Evolutionary conservation across 176 grass and related monocot species (phyloP).

Genomic region (Cocos nucifera): DNA sequence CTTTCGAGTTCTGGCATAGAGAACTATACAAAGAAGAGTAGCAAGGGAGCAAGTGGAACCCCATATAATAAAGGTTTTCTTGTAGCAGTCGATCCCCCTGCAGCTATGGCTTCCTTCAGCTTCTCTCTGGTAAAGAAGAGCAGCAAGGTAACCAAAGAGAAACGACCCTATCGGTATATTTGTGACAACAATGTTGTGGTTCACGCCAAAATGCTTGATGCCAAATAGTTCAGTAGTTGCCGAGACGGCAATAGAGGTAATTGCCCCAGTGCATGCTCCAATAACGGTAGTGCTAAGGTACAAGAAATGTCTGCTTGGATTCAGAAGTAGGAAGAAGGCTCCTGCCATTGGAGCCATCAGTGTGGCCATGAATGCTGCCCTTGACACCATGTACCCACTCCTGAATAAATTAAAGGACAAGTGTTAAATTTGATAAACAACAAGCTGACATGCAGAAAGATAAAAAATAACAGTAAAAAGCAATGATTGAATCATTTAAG

Average conservation of each 20-base stretch:
- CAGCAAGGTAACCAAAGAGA: constrained; percentile 85
- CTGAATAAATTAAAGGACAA: constrained; percentile 20
- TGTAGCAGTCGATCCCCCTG: not conserved
- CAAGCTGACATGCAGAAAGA: too few species aligned
- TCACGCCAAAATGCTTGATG: constrained; percentile 70
- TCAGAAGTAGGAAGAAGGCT: constrained; percentile 71
- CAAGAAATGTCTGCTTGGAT: constrained; percentile 33
- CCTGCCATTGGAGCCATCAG: constrained; percentile 70
- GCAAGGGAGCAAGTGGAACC: constrained; percentile 2
- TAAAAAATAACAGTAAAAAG: too few species aligned
- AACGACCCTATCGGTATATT: constrained; percentile 86
- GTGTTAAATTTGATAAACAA: too few species aligned
- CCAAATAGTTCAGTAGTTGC: constrained; percentile 88
- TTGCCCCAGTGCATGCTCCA: constrained; percentile 86
- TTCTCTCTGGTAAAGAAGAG: constrained; percentile 56
- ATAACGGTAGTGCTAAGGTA: constrained; percentile 64
- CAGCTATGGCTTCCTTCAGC: constrained; percentile 23
- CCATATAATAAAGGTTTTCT: constrained; percentile 5
- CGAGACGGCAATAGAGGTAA: constrained; percentile 75
- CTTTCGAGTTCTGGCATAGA: constrained; percentile 20
- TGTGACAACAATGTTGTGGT: constrained; percentile 89
- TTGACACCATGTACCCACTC: constrained; percentile 47
- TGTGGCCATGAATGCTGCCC: constrained; percentile 67
- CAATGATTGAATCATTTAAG: too few species aligned
- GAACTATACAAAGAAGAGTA: constrained; percentile 6